Evolutionary conservation across 805 yeast species (phyloP).

Genomic region (Ogataea angusta): DNA sequence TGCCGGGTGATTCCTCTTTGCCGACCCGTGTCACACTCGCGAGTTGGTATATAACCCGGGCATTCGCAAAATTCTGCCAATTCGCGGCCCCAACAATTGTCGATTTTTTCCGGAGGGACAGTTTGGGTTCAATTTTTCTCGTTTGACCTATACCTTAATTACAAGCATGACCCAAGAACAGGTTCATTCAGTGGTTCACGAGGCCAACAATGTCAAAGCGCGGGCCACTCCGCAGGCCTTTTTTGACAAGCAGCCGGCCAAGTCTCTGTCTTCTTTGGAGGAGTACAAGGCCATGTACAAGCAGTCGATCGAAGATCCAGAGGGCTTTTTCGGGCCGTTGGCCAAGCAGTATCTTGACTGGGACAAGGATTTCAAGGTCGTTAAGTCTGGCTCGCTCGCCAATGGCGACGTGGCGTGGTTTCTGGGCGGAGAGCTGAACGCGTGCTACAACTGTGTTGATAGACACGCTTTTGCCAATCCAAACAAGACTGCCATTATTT

Average conservation of each 20-base stretch:
- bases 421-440: slow-evolving; percentile 88
- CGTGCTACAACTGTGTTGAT: slow-evolving; percentile 90
- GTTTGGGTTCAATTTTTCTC: slow-evolving; percentile 3
- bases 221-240: slow-evolving; percentile 54
- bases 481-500: slow-evolving; percentile 76
- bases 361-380: slow-evolving; percentile 74
- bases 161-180: slow-evolving; percentile 22
- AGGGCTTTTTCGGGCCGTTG: slow-evolving; percentile 69
- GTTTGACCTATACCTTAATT: slow-evolving; percentile 3
- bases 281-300: slow-evolving; percentile 69
- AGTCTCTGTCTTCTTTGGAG: slow-evolving; percentile 57
- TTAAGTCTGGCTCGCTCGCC: slow-evolving; percentile 58
- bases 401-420: slow-evolving; percentile 92
- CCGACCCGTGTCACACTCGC: slow-evolving; percentile 6
- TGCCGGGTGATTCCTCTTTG: slow-evolving; percentile 3
- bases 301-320: slow-evolving; percentile 77
- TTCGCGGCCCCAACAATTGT: slow-evolving; percentile 12
- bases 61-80: slow-evolving; percentile 7
- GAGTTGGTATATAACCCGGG: slow-evolving; percentile 5
- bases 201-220: slow-evolving; percentile 50
- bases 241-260: slow-evolving; percentile 55
- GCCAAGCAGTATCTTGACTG: slow-evolving; percentile 74
- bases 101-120: slow-evolving; percentile 12
- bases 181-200: slow-evolving; percentile 52
- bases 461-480: slow-evolving; percentile 91